Conservation (phyloP, 2,329 filamentous ascomycete species). For the Neurospora crassa region DNA sequence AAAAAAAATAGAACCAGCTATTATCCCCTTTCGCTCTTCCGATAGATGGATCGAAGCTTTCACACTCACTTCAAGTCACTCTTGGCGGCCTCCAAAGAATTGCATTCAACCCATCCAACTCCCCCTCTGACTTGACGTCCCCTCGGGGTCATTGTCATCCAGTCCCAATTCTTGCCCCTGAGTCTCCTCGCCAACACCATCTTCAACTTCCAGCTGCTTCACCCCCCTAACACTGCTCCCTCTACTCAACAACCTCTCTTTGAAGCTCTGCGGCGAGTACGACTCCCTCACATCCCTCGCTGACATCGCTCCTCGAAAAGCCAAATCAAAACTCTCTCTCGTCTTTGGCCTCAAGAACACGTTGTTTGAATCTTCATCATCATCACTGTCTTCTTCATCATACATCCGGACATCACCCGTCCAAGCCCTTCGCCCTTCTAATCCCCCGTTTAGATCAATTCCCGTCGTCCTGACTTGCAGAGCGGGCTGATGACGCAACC, state of each 20-base stretch:
- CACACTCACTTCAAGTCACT: neutral
- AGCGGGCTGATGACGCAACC: slow-evolving; percentile 2
- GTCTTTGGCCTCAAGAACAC: neutral
- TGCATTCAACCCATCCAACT: neutral
- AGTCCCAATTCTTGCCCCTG: neutral
- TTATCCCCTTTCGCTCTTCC: neutral
- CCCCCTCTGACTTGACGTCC: neutral
- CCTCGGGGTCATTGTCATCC: neutral
- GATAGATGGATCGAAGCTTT: neutral
- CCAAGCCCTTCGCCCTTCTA: neutral
- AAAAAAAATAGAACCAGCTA: neutral
- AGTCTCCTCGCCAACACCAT: neutral
- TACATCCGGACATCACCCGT: neutral
- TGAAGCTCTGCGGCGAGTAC: slow-evolving; percentile 18
- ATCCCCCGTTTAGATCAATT: neutral
- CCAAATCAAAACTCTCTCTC: neutral
- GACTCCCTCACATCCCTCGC: neutral
- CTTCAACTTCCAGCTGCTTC: neutral
- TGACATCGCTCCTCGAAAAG: neutral
- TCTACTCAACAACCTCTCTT: slow-evolving; percentile 19
- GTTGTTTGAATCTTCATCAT: neutral
- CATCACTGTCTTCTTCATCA: neutral
- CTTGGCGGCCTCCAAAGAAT: neutral
- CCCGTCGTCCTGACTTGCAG: slow-evolving; percentile 7
- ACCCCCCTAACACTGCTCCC: neutral